These are phyloP conservation scores for Fusarium sterilihyphosum DNA, from an alignment of 2,329 filamentous ascomycete species.

Conservation along the genomic window DNA sequence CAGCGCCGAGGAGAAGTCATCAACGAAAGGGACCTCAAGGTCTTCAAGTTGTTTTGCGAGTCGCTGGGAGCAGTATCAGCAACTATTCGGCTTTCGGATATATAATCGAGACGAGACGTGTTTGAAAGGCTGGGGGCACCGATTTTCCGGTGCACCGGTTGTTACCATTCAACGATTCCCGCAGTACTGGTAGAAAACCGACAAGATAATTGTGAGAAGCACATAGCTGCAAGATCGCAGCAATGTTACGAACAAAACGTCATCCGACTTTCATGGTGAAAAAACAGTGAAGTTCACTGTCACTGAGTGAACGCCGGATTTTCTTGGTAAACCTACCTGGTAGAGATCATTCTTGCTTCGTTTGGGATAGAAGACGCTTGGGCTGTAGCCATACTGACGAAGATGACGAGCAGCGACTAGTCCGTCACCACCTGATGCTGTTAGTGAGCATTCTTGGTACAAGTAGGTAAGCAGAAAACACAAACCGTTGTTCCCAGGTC, in stretches of 20 bases:
- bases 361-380: conserved; percentile 93
- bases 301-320: not conserved
- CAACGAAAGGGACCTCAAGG: conserved; percentile 82
- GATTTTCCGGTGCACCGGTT: conserved; percentile 1
- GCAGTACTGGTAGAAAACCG: conserved; percentile 27
- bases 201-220: conserved; percentile 32
- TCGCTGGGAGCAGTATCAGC: conserved; percentile 64
- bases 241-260: not conserved
- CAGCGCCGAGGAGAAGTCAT: conserved; percentile 78
- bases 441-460: not conserved
- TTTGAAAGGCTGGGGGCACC: conserved; percentile 5
- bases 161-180: conserved; percentile 18
- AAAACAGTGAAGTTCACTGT: not conserved
- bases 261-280: conserved; percentile 8
- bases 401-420: conserved; percentile 94
- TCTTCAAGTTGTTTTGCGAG: conserved; percentile 86
- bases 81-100: conserved; percentile 11
- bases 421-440: conserved; percentile 78
- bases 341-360: conserved; percentile 91
- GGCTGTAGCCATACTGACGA: conserved; percentile 89
- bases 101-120: conserved; percentile 7
- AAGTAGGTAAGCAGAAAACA: not conserved
- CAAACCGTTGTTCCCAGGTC: conserved; percentile 78
- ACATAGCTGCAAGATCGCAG: conserved; percentile 26
- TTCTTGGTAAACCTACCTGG: conserved; percentile 67